Percentiles rank a stretch among this genome's conserved stretches.
Conservation (phyloP, 306 rosid species). For the Rubus parviflorus region DNA sequence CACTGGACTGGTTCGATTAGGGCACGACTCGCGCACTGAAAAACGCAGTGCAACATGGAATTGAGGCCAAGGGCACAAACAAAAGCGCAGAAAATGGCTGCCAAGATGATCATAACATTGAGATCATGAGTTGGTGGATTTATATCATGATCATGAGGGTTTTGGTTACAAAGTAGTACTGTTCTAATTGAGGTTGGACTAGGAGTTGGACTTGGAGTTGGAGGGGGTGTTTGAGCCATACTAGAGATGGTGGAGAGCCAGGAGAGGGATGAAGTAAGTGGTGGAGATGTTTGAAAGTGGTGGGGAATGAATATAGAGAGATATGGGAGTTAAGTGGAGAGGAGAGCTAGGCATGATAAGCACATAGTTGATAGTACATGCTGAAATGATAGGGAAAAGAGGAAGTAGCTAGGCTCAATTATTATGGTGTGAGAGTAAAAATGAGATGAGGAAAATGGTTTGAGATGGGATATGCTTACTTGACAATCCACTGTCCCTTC, state of each 20-base stretch:
- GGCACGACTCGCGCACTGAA: slow-evolving; percentile 57
- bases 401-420: neutral
- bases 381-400: slow-evolving; percentile 1
- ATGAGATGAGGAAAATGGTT: slow-evolving; percentile 34
- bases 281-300: slow-evolving; percentile 5
- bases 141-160: slow-evolving; percentile 18
- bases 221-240: slow-evolving; percentile 44
- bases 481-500: slow-evolving; percentile 45
- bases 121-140: slow-evolving; percentile 24
- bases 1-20: slow-evolving; percentile 47
- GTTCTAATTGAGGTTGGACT: slow-evolving; percentile 37
- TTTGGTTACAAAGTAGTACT: neutral
- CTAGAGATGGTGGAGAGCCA: slow-evolving; percentile 1
- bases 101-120: slow-evolving; percentile 44
- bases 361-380: neutral
- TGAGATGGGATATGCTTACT: slow-evolving; percentile 41
- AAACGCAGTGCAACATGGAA: slow-evolving; percentile 57
- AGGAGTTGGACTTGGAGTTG: slow-evolving; percentile 14
- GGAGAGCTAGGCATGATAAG: slow-evolving; percentile 12
- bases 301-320: slow-evolving; percentile 8
- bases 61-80: slow-evolving; percentile 76
- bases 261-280: slow-evolving; percentile 10
- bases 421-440: slow-evolving; percentile 8
- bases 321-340: neutral
- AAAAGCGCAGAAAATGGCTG: slow-evolving; percentile 60